Evolutionary conservation across 192 early-diverging fungal species (phyloP).

Genomic region (Dissophora ornata): DNA sequence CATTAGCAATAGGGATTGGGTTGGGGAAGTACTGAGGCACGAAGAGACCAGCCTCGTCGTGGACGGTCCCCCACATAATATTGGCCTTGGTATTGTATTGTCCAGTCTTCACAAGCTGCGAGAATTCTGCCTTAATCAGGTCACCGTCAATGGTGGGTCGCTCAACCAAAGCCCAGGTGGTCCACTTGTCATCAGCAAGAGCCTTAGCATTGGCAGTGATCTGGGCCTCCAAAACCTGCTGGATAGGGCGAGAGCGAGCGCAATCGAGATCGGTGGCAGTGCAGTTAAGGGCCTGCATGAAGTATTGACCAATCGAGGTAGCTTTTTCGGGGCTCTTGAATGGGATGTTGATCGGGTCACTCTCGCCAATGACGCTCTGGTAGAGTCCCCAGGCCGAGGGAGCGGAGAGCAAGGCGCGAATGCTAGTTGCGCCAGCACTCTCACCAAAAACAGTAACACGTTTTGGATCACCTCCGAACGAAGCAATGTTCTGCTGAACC

Average conservation of each 20-base stretch:
- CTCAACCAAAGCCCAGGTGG: slow-evolving; percentile 12
- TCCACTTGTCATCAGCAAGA: slow-evolving; percentile 28
- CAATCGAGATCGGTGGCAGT: slow-evolving; percentile 13
- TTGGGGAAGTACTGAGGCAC: slow-evolving; percentile 27
- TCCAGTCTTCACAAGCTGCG: slow-evolving; percentile 39
- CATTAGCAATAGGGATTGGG: slow-evolving; percentile 8
- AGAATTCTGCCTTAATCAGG: slow-evolving; percentile 44
- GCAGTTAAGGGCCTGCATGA: slow-evolving; percentile 20
- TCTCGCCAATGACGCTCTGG: slow-evolving; percentile 47
- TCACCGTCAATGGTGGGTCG: slow-evolving; percentile 43
- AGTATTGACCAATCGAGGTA: slow-evolving; percentile 11
- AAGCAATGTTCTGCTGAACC: slow-evolving; percentile 65
- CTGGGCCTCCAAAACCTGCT: slow-evolving; percentile 35
- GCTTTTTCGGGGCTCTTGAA: slow-evolving; percentile 22
- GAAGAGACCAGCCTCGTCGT: slow-evolving; percentile 37
- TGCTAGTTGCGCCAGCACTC: slow-evolving; percentile 57
- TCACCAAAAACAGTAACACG: slow-evolving; percentile 65
- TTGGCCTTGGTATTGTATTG: slow-evolving; percentile 50
- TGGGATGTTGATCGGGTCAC: slow-evolving; percentile 34
- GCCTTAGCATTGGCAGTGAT: slow-evolving; percentile 10
- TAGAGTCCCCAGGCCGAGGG: slow-evolving; percentile 56
- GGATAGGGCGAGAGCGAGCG: slow-evolving; percentile 12
- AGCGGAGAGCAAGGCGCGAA: slow-evolving; percentile 55
- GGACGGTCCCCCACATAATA: slow-evolving; percentile 33
- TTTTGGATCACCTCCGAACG: slow-evolving; percentile 69